Base-by-base conservation (phyloP, 2,329 filamentous ascomycete genomes). In the Fusarium sp. region DNA sequence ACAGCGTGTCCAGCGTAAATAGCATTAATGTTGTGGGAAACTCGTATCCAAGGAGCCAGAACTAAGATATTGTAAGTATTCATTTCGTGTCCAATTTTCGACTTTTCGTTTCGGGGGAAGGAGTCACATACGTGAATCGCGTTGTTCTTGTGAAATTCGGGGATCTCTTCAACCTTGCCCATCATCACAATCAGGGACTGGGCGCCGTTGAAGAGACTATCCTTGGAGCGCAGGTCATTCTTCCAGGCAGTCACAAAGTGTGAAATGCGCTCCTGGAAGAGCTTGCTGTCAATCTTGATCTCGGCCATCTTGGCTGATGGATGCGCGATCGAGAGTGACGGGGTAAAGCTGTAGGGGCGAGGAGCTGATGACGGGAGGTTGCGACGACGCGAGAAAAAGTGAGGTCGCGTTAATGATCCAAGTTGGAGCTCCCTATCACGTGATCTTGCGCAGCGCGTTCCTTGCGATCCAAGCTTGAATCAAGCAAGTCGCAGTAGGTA, bases 11-110 rank as follows among this genome's bases (percentile, higher is more conserved):
- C 64, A 90, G 83, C 2, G 95, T 98, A 78, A 99, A 90, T 52
- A 99, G 86, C 84, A 99, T 93, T 68, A 99, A 84, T 0, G 96
- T 99, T 39, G 95, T 94, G 33, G 96, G 96, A 76, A 99, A 99
- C 79, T 99, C 96, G 84, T 99, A 99, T 75, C 96, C 96, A 66
- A 99, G 88, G 56, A 99, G 86, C 96, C 96, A 99, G 81, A 98
- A 97, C 94, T 97, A 79, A 63, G 70, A 41, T 65, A 13, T 47
- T 37, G 73, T 74, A 58, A 71, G 68, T 50, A 61, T 56, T 22
- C 33, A 47, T 48, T 46, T 55, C 28, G 43, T 45, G 26, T 20
- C 51, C 28, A 37, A 20, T 17, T 51, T 46, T 49, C 32, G 30
- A 19, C n/a, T 9, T 32, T 44, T 15, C 9, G 24, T 24, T 24